Conservation (phyloP, 2,329 filamentous ascomycete species). For the Raffaelea albimanens region DNA sequence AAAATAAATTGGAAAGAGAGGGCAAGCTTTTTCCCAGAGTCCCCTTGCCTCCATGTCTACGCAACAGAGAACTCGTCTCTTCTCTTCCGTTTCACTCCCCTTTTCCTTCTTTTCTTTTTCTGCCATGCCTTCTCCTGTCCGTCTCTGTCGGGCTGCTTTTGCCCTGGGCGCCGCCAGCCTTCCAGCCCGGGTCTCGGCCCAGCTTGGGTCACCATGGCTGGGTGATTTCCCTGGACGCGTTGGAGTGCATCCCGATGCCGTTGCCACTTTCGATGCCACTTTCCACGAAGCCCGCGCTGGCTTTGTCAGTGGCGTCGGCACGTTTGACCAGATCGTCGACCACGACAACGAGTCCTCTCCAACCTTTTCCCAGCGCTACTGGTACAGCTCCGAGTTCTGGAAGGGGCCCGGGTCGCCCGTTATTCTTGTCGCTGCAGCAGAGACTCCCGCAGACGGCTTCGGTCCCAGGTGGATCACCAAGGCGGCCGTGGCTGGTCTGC, state of each 20-base stretch:
- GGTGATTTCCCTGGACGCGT: not conserved
- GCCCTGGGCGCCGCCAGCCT: too few relatives aligned
- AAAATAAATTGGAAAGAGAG: too few relatives aligned
- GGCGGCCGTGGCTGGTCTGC: slow-evolving; percentile 48
- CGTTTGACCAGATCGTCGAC: slow-evolving; percentile 31
- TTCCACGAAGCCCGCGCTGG: not conserved
- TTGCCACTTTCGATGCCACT: not conserved
- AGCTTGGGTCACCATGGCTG: not conserved
- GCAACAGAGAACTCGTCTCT: not conserved
- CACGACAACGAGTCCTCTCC: slow-evolving; percentile 29
- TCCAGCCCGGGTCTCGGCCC: not conserved
- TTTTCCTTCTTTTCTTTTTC: not conserved
- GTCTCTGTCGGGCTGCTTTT: not conserved
- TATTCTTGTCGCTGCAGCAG: slow-evolving; percentile 28
- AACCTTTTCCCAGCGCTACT: slow-evolving; percentile 32
- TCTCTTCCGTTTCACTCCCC: not conserved
- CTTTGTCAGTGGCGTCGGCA: slow-evolving; percentile 10
- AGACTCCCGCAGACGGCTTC: slow-evolving; percentile 15
- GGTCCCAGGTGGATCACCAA: slow-evolving; percentile 9
- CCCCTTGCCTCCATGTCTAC: too few relatives aligned
- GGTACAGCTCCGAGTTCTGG: slow-evolving; percentile 30
- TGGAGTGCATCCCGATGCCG: too few relatives aligned
- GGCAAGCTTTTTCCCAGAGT: too few relatives aligned
- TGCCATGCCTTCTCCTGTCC: not conserved
- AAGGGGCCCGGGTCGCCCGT: slow-evolving; percentile 29